Evolutionary conservation across 1,284 basidiomycete species (phyloP), one percentile per base, ranked within the genome.

Genomic region (Ceratorhiza oryzae-sativae): DNA sequence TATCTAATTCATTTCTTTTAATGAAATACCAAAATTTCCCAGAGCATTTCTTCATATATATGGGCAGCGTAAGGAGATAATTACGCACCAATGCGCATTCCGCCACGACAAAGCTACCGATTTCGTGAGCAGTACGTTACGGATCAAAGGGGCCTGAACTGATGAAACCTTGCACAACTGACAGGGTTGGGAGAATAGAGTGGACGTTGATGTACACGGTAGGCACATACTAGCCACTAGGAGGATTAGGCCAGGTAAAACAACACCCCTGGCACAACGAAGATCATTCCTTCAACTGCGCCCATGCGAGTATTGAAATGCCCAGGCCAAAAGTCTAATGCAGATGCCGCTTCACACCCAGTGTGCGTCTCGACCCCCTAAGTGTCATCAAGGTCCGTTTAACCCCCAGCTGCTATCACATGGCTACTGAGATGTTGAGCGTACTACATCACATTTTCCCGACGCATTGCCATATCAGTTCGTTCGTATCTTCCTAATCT

Each of bases 391-490:
- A 34, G 32, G 32, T 36, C 53, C 32, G 32, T 15, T 6, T 34
- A 56, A 30, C 18, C 18, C 32, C 53, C 18, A 20, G 53, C 53
- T 56, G 53, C 53, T 56, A 56, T 56, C 53, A 36, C 13, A 30
- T n/a, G 53, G 53, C 30, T 56, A 56, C 53, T 56, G 53, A 56
- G 53, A 36, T 56, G 53, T 20, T 18, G 30, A 32, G 53, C 13
- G 1, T 5, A 56, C 18, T 36, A 56, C 4, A 8, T 1, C 53
- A 36, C 32, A 56, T 34, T 30, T 32, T 36, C 3, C 42, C 53
- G 53, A 9, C 27, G 9, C 36, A 15, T 25, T 15, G 53, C 36
- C 34, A 56, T 30, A n/a, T 32, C 53, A 30, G 30, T 15, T 30
- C 30, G 30, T 10, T n/a, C 30, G 30, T 8, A 56, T 18, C 53